Percentiles rank a stretch among this genome's conserved stretches.
phyloP scores from a whole-genome alignment of 257 asterid genomes.

The Nicotiana tomentosiformis region DNA sequence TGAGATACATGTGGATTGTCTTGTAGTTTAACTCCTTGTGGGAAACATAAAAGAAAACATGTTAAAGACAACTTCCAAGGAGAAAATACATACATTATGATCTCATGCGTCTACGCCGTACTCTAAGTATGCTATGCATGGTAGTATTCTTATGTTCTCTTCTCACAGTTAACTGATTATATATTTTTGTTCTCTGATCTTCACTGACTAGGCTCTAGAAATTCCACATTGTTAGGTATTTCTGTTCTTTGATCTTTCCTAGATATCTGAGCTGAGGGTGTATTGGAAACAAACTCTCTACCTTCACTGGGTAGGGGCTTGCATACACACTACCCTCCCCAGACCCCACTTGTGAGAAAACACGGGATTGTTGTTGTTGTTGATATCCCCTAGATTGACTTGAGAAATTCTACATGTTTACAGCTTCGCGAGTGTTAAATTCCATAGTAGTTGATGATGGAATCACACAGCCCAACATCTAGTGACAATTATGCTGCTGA shows the following conservation, averaged over 20 bases:
- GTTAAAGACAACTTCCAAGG: neutral
- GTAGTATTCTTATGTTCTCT: neutral
- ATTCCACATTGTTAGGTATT: neutral
- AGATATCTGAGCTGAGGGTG: no score
- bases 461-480: slow-evolving; percentile 29
- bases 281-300: no score
- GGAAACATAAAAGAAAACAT: neutral
- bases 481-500: slow-evolving; percentile 66
- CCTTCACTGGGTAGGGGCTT: no score
- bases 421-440: neutral
- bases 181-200: neutral
- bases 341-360: no score
- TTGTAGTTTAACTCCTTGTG: neutral
- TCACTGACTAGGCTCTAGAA: neutral
- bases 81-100: neutral
- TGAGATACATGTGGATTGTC: neutral
- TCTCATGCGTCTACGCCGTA: neutral
- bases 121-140: neutral
- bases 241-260: neutral
- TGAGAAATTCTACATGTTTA: neutral
- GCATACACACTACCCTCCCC: no score
- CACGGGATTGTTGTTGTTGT: no score
- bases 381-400: neutral
- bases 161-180: neutral
- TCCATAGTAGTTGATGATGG: slow-evolving; percentile 35